A percentile compares a stretch with the other conserved stretches of the same genome.
These are phyloP conservation scores for Solanum chaucha DNA, from an alignment of 257 asterid species.

Conservation along the genomic window DNA sequence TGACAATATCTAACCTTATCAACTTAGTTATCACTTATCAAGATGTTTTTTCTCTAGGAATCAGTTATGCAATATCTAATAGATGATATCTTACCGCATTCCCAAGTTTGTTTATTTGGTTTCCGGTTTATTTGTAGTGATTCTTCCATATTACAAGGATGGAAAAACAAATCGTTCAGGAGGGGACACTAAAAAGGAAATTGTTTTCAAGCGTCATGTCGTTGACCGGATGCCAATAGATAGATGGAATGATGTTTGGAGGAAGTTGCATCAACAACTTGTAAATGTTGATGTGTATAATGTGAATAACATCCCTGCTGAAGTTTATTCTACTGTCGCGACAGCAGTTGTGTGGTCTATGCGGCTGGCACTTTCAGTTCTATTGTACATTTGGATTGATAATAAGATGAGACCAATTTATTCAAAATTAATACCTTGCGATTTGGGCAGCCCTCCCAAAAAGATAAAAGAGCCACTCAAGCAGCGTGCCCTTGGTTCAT, in stretches of 20 bases:
- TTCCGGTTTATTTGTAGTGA: conserved; percentile 42
- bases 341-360: conserved; percentile 95
- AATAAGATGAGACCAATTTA: conserved; percentile 78
- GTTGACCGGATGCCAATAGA: conserved; percentile 91
- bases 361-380: conserved; percentile 90
- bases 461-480: conserved; percentile 44
- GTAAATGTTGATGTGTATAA: conserved; percentile 81
- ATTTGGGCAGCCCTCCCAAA: conserved; percentile 82
- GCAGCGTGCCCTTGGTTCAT: conserved; percentile 67
- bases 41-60: neutral
- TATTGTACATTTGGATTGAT: conserved; percentile 78
- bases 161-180: conserved; percentile 30
- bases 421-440: conserved; percentile 78
- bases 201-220: conserved; percentile 73
- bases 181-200: conserved; percentile 36
- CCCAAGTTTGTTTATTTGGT: neutral
- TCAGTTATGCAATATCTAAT: neutral
- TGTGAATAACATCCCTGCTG: conserved; percentile 60
- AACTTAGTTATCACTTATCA: neutral
- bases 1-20: neutral
- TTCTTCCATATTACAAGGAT: conserved; percentile 77
- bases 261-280: conserved; percentile 89
- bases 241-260: conserved; percentile 98
- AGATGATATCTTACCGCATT: neutral
- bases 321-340: conserved; percentile 75